A percentile compares a stretch with the other conserved stretches of the same genome.
These are phyloP conservation scores for Geranium rotundifolium DNA, from an alignment of 345 rosid species.

Conservation along the genomic window DNA sequence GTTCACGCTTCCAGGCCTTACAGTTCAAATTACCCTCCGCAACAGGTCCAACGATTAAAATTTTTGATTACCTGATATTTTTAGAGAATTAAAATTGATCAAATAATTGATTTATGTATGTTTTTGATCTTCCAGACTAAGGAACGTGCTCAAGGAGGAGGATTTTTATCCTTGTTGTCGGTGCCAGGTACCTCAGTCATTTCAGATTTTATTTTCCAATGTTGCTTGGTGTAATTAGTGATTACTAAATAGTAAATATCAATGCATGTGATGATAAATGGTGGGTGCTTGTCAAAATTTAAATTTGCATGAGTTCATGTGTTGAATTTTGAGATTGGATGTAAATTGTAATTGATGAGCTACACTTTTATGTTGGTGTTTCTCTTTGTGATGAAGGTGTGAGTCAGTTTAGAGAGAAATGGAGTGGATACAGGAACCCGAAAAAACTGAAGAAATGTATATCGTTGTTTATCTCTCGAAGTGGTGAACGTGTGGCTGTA, in stretches of 20 bases:
- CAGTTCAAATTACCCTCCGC: conserved; percentile 66
- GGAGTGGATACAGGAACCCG: conserved; percentile 38
- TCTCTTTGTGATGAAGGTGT: conserved; percentile 34
- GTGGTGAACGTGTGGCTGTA: conserved; percentile 75
- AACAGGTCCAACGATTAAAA: conserved; percentile 31
- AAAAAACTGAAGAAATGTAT: conserved; percentile 27
- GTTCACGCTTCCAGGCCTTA: conserved; percentile 53
- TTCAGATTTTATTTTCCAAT: neutral
- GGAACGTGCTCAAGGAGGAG: conserved; percentile 29
- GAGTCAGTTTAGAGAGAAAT: conserved; percentile 53
- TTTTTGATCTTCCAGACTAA: conserved; percentile 25
- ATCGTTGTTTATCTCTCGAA: conserved; percentile 58
- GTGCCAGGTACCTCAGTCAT: conserved; percentile 23
- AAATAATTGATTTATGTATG: neutral
- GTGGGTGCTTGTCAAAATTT: neutral
- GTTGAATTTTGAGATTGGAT: neutral
- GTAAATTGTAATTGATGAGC: neutral
- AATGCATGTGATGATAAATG: neutral
- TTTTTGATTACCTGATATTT: neutral
- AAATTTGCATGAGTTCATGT: neutral
- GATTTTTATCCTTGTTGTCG: conserved; percentile 41
- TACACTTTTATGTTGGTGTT: neutral
- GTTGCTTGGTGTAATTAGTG: neutral
- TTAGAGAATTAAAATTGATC: neutral
- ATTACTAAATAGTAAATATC: neutral